Conservation (phyloP, 164 flowering plant species). For the Dillenia turbinata region DNA sequence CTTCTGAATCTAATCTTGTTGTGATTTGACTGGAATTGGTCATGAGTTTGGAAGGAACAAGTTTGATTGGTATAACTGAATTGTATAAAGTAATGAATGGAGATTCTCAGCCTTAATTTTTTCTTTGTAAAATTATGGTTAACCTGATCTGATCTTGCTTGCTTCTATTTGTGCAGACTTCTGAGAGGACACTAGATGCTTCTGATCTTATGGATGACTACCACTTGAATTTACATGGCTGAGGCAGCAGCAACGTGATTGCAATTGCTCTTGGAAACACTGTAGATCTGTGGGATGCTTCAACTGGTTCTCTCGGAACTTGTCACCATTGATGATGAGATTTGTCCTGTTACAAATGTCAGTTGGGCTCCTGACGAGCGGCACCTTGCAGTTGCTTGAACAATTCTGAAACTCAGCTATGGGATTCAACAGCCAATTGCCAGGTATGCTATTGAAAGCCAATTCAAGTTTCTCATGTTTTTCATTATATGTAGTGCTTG, state of each 20-base stretch:
- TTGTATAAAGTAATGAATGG: too few relatives aligned
- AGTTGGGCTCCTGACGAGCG: conserved; percentile 22
- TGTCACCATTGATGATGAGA: conserved; percentile 24
- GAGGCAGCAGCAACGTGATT: conserved; percentile 23
- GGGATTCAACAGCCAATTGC: conserved; percentile 12
- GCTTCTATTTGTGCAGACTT: conserved; percentile 4
- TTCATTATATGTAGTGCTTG: neutral
- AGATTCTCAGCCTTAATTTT: neutral
- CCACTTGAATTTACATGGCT: conserved; percentile 23
- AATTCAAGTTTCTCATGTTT: neutral
- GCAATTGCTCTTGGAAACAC: conserved; percentile 24
- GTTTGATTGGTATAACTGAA: too few relatives aligned
- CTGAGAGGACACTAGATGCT: conserved; percentile 19
- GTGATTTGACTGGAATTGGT: neutral
- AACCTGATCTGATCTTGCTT: too few relatives aligned
- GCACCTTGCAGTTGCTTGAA: conserved; percentile 20
- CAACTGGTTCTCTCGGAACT: conserved; percentile 22
- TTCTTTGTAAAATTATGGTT: neutral
- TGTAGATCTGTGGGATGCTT: conserved; percentile 24
- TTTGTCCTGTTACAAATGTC: conserved; percentile 21
- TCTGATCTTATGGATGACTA: conserved; percentile 23
- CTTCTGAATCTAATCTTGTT: neutral
- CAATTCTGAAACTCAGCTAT: conserved; percentile 20
- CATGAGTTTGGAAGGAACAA: too few relatives aligned
- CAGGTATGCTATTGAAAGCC: conserved; percentile 4